phyloP scores from a whole-genome alignment of 2,329 filamentous ascomycete species.

The Trichoderma cornu-damae region DNA sequence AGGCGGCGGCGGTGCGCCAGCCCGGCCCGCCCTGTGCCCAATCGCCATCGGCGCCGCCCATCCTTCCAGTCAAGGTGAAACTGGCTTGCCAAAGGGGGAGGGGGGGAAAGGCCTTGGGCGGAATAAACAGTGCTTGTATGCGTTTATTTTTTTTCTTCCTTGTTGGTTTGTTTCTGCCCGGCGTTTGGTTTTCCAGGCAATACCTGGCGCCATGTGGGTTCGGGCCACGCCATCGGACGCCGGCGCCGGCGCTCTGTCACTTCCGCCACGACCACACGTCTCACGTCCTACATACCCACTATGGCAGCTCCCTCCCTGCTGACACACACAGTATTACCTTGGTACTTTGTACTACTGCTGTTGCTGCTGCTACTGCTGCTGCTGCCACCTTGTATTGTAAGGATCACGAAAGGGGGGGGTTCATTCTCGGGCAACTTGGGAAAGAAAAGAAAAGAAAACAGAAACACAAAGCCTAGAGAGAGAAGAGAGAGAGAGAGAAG shows the following conservation, averaged over 20 bases:
- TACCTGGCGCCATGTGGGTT: background rate
- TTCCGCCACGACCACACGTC: background rate
- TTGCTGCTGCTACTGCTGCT: too few relatives aligned
- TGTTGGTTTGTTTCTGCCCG: too few relatives aligned
- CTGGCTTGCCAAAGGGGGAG: slow-evolving; percentile 1
- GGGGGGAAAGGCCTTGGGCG: too few relatives aligned
- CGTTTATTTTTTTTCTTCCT: background rate
- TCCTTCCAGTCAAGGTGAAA: slow-evolving; percentile 15
- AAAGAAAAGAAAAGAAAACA: background rate
- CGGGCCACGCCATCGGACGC: background rate
- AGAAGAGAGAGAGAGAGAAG: too few relatives aligned
- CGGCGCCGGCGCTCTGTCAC: background rate
- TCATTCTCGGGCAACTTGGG: too few relatives aligned
- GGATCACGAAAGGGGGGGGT: too few relatives aligned
- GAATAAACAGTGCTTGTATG: too few relatives aligned
- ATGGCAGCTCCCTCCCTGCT: too few relatives aligned
- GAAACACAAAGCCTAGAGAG: too few relatives aligned
- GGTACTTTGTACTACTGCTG: too few relatives aligned
- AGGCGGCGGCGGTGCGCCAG: slow-evolving; percentile 1
- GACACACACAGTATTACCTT: background rate
- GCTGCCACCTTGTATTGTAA: too few relatives aligned
- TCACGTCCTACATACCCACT: too few relatives aligned
- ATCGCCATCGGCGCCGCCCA: slow-evolving; percentile 10
- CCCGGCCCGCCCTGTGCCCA: slow-evolving; percentile 12
- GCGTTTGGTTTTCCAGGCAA: background rate